A percentile compares a stretch with the other conserved stretches of the same genome.
Conservation (phyloP, 768 basidiomycete genomes). For the Lactarius psammicola region DNA sequence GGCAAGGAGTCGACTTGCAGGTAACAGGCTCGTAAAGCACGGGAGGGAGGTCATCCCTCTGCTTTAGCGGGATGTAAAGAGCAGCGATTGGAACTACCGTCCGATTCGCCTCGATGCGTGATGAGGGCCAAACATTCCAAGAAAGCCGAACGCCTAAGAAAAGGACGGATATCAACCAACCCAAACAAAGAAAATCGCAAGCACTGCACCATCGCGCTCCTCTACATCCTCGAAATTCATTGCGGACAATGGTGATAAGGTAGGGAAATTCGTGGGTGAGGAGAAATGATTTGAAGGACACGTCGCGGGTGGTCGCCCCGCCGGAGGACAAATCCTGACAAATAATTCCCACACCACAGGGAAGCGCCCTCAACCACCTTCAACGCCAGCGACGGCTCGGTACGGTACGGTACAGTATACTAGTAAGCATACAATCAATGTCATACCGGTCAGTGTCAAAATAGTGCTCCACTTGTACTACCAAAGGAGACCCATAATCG, state of each 20-base stretch:
- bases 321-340: background rate
- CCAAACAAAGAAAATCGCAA: background rate
- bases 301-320: slow-evolving; percentile 18
- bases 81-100: slow-evolving; percentile 99
- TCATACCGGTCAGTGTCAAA: too few relatives aligned
- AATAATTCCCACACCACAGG: slow-evolving; percentile 12
- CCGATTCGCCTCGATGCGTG: slow-evolving; percentile 95
- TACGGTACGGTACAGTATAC: background rate
- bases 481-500: background rate
- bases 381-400: background rate
- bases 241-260: background rate
- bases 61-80: slow-evolving; percentile 92
- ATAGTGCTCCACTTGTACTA: background rate
- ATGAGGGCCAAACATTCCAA: slow-evolving; percentile 99
- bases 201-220: slow-evolving; percentile 82
- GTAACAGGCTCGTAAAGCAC: slow-evolving; percentile 98
- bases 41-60: slow-evolving; percentile 90
- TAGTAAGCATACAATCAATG: background rate
- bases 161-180: background rate
- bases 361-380: background rate
- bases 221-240: slow-evolving; percentile 95
- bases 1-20: slow-evolving; percentile 90
- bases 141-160: slow-evolving; percentile 83
- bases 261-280: background rate
- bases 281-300: slow-evolving; percentile 21